Evolutionary conservation across 257 asterid species (phyloP).

Genomic region (Petunia secreta): DNA sequence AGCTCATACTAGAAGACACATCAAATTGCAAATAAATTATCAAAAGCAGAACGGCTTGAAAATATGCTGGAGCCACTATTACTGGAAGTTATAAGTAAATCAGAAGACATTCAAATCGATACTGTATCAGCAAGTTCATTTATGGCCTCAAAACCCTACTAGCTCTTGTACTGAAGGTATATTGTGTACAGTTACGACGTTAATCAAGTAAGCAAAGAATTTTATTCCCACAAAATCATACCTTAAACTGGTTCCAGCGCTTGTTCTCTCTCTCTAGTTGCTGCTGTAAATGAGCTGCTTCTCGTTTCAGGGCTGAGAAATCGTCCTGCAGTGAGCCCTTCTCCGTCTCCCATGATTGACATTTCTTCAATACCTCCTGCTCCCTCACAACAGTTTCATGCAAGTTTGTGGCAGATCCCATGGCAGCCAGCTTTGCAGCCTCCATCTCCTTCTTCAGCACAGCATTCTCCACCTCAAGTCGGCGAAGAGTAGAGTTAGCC

Average conservation of each 20-base stretch:
- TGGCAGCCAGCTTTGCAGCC: conserved; percentile 40
- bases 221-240: conserved; percentile 29
- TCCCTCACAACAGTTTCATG: conserved; percentile 45
- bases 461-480: conserved; percentile 51
- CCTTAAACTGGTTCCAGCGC: conserved; percentile 54
- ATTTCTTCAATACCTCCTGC: conserved; percentile 47
- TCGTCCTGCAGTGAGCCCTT: conserved; percentile 42
- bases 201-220: conserved; percentile 23
- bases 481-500: conserved; percentile 39
- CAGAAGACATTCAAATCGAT: background rate
- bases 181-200: background rate
- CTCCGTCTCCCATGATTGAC: conserved; percentile 46
- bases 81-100: background rate
- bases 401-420: conserved; percentile 40
- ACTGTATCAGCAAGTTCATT: background rate
- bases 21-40: background rate
- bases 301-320: conserved; percentile 33
- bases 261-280: conserved; percentile 44
- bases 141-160: background rate
- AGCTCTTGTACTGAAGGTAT: background rate
- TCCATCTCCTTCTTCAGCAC: conserved; percentile 45
- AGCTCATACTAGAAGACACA: conserved; percentile 7
- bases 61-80: background rate
- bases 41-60: conserved; percentile 6
- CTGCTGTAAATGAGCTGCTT: conserved; percentile 30